phyloP scores from a whole-genome alignment of 2,329 filamentous ascomycete species.

The Sporothrix phasma region DNA sequence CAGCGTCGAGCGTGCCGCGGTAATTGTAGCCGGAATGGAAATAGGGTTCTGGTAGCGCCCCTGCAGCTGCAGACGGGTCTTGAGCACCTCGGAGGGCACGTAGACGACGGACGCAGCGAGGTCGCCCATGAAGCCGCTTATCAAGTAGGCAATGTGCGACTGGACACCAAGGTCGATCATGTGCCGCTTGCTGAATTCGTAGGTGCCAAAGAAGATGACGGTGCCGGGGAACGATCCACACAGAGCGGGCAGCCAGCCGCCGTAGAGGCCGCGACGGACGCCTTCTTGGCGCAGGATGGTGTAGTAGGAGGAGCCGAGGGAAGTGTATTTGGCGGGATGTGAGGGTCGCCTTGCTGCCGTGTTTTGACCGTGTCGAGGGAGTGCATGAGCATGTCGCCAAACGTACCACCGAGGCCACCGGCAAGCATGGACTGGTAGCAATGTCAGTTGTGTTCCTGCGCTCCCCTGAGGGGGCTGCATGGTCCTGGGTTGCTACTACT shows the following conservation, averaged over 20 bases:
- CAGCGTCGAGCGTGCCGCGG: slow-evolving; percentile 71
- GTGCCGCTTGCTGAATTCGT: slow-evolving; percentile 86
- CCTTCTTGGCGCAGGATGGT: slow-evolving; percentile 93
- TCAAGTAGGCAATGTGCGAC: slow-evolving; percentile 74
- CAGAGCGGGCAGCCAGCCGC: slow-evolving; percentile 85
- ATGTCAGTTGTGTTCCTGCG: slow-evolving; percentile 7
- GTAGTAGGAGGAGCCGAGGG: slow-evolving; percentile 79
- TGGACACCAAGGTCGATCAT: slow-evolving; percentile 79
- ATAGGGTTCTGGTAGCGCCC: slow-evolving; percentile 86
- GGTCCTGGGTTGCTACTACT: slow-evolving; percentile 16
- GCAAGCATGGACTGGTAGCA: slow-evolving; percentile 80
- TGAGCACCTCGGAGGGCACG: slow-evolving; percentile 93
- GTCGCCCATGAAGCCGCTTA: slow-evolving; percentile 85
- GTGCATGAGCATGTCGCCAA: slow-evolving; percentile 96
- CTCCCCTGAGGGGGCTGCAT: too few species aligned
- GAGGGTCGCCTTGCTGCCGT: slow-evolving; percentile 89
- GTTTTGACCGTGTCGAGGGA: slow-evolving; percentile 98
- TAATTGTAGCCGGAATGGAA: slow-evolving; percentile 97
- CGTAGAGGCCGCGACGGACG: slow-evolving; percentile 73
- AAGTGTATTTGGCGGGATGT: slow-evolving; percentile 89
- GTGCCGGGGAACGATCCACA: slow-evolving; percentile 90
- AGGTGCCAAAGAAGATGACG: slow-evolving; percentile 89
- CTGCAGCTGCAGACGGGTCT: slow-evolving; percentile 92
- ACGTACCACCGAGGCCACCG: slow-evolving; percentile 83
- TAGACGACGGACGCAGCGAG: slow-evolving; percentile 87